phyloP scores from a whole-genome alignment of 2,329 filamentous ascomycete genomes.

The Colletotrichum phormii region DNA sequence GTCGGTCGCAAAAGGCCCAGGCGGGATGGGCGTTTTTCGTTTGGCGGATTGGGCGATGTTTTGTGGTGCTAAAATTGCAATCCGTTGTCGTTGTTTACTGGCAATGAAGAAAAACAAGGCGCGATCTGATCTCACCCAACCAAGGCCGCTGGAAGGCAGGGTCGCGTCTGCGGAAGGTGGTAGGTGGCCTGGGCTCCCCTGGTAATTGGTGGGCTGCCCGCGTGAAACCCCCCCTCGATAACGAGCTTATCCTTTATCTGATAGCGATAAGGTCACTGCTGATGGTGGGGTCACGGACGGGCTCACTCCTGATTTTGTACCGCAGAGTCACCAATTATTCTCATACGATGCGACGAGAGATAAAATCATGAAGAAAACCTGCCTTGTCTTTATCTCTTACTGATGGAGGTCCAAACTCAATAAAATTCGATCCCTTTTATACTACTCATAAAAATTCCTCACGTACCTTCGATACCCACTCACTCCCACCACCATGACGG shows the following conservation, averaged over 20 bases:
- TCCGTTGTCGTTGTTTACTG: slow-evolving; percentile 38
- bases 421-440: not conserved
- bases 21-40: slow-evolving; percentile 29
- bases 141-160: slow-evolving; percentile 23
- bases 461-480: not conserved
- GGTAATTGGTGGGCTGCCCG: not conserved
- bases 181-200: slow-evolving; percentile 30
- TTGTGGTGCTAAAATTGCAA: slow-evolving; percentile 37
- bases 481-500: slow-evolving; percentile 47
- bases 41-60: slow-evolving; percentile 35
- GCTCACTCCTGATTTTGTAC: slow-evolving; percentile 27
- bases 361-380: not conserved
- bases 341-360: slow-evolving; percentile 22
- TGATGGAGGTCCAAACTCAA: not conserved
- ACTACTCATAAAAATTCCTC: not conserved
- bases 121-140: slow-evolving; percentile 37
- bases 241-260: not conserved
- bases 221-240: slow-evolving; percentile 20
- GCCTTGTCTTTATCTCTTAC: not conserved
- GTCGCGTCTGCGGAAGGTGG: slow-evolving; percentile 20
- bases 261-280: slow-evolving; percentile 30
- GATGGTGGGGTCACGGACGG: slow-evolving; percentile 25
- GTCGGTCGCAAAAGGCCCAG: slow-evolving; percentile 23
- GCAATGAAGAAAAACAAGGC: slow-evolving; percentile 38
- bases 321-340: slow-evolving; percentile 4